Evolutionary conservation across 805 yeast species (phyloP), one percentile per base, ranked within the genome.

Genomic region (Yueomyces sinensis): DNA sequence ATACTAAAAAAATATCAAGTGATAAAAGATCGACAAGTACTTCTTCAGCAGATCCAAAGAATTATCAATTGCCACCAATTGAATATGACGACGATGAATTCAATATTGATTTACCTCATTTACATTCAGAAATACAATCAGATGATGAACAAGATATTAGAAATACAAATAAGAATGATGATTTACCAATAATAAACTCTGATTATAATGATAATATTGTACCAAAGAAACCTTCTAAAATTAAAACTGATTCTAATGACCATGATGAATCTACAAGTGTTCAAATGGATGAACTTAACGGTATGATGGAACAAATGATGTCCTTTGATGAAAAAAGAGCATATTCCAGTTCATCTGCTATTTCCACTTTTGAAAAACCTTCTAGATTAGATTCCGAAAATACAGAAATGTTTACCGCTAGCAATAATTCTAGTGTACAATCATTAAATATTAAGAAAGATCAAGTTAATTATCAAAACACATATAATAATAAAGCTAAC

Each of bases 241-340:
- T 7, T 7, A 20, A 20, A 20, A 20, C 7, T 7, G 24, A 20
- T 11, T 20, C 24, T 20, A 25, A n/a, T 25, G 15, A 25, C 13
- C 28, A 25, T n/a, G 14, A 28, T 17, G n/a, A 25, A 2, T 27
- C 29, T 19, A 17, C 36, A 11, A 30, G 27, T 16, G 31, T 13
- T 27, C 31, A n/a, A 41, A 40, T 20, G 43, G 55, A 3, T 46
- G 59, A 52, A 27, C 34, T 65, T 31, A 47, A 47, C 4, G 46
- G 50, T 13, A 56, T 61, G 60, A 61, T 61, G 17, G 63, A 60
- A 32, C 45, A 57, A 13, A 43, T 60, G 53, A 45, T 44, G 28
- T 9, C 28, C 7, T 25, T 25, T 11, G 28, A 25, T 9, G 28
- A 25, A 5, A 25, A 25, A 25, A 6, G 6, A 11, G 28, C 6